Evolutionary conservation across 2,329 filamentous ascomycete species (phyloP), one percentile per base, ranked within the genome.

Genomic region (Botrytis galanthina): DNA sequence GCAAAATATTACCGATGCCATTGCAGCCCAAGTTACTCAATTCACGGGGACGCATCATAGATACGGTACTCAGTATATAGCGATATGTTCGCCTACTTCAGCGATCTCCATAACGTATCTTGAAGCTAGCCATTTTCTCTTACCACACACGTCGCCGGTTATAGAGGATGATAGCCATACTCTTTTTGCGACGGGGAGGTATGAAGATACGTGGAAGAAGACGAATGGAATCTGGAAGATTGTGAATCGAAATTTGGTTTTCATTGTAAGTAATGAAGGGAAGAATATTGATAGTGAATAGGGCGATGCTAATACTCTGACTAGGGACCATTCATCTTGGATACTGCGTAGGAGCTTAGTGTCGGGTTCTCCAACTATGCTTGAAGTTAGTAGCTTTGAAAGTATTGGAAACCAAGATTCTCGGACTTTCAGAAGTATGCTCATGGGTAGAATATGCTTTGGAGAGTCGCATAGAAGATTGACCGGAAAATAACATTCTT

Each of bases 1-100:
- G 0, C 2, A 37, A 54, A 39, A 54, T 20, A 54, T 67, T 16
- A 51, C 46, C 26, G 16, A 67, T 14, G 18, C 14, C 0, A 14
- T 67, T 16, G 51, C 64, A 29, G 26, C 22, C 37, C 16, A 5
- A 3, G 2, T 39, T 0, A 20, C 1, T 8, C 14, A 10, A n/a
- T 67, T 54, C 16, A 4, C 46, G 3, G 26, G 42, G n/a, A 67
- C 64, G 7, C 46, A 67, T 7, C 64, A 67, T 54, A 54, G 64
- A 67, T 67, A 67, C 12, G 32, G 64, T 6, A 67, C 64, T 10
- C 64, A 67, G 37, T 67, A 67, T 29, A 54, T 67, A 39, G 26
- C 46, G 0, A 68, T 68, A 29, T 68, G 46, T 26, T 39, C 64
- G 14, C 32, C 35, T 8, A 42, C 26, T 0, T 39, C 32, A 3